Conservation (phyloP, 179 eudicot genomes). For the Corrigiola litoralis region DNA sequence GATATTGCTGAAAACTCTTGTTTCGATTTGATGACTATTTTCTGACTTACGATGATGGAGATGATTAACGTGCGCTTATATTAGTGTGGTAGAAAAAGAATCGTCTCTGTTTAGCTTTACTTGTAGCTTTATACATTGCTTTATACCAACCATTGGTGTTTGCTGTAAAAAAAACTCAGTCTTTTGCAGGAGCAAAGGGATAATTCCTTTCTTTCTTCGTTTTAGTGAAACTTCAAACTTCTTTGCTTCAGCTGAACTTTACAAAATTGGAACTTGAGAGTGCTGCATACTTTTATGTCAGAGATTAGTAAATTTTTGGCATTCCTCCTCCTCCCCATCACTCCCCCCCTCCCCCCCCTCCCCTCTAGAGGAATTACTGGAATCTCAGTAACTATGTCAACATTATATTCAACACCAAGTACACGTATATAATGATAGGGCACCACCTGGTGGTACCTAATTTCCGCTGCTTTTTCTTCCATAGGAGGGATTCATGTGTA, state of each 20-base stretch:
- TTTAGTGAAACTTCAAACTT: neutral
- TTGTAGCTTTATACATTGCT: slow-evolving; percentile 21
- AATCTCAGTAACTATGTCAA: no score
- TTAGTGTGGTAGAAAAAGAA: neutral
- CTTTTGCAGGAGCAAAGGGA: slow-evolving; percentile 7
- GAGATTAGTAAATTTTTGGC: neutral
- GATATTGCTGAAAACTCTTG: neutral
- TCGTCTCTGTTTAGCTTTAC: neutral
- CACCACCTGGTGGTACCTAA: no score
- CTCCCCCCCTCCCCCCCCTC: no score
- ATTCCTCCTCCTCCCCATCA: neutral
- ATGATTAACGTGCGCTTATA: neutral
- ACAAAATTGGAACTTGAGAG: neutral
- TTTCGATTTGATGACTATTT: neutral
- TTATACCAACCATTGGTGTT: slow-evolving; percentile 23
- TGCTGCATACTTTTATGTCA: slow-evolving; percentile 1
- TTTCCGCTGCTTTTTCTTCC: no score
- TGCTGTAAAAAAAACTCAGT: neutral
- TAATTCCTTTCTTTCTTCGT: slow-evolving; percentile 27
- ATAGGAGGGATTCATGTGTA: no score
- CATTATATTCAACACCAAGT: no score
- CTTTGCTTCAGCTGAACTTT: neutral
- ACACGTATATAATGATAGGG: no score
- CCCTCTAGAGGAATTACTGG: no score
- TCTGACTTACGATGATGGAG: neutral